Percentiles rank a stretch among this genome's conserved stretches.
Evolutionary conservation across 1,284 basidiomycete species (phyloP).

Genomic region (Coniferiporia weirii): DNA sequence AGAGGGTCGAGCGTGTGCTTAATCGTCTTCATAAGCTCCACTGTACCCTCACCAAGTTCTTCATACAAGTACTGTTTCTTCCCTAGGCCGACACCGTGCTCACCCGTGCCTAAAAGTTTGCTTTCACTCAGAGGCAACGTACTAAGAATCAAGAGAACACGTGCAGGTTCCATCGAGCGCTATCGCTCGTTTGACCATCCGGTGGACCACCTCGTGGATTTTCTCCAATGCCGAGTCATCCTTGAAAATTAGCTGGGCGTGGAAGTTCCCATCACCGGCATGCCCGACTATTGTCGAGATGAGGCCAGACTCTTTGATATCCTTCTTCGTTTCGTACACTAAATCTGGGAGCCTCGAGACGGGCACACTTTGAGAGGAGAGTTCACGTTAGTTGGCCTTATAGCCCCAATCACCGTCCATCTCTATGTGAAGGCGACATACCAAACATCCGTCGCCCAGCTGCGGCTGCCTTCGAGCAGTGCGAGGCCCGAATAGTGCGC

Average conservation of each 20-base stretch:
- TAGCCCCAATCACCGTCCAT: too few species aligned
- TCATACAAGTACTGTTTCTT: conserved; percentile 71
- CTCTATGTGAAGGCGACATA: conserved; percentile 32
- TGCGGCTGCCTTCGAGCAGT: conserved; percentile 55
- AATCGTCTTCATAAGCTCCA: conserved; percentile 79
- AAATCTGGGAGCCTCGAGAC: conserved; percentile 74
- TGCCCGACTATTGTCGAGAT: conserved; percentile 71
- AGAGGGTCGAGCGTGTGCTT: conserved; percentile 75
- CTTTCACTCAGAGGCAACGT: neutral
- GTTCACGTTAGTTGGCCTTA: too few species aligned
- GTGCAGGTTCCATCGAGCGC: conserved; percentile 72
- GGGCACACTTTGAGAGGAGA: conserved; percentile 56
- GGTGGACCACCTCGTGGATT: conserved; percentile 50
- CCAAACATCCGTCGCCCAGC: conserved; percentile 87
- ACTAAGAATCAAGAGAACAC: conserved; percentile 20
- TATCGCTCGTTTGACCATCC: conserved; percentile 71
- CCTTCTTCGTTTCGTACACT: conserved; percentile 72
- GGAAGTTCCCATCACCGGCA: conserved; percentile 71
- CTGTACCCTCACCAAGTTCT: conserved; percentile 80
- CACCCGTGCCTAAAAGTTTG: conserved; percentile 56
- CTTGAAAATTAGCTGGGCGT: conserved; percentile 53
- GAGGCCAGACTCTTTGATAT: conserved; percentile 56
- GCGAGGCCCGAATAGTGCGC: conserved; percentile 71
- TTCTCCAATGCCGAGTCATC: conserved; percentile 52
- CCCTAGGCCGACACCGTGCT: conserved; percentile 87